Conservation (phyloP, 192 early-diverging fungal genomes). For the Coemansia nantahalensis region DNA sequence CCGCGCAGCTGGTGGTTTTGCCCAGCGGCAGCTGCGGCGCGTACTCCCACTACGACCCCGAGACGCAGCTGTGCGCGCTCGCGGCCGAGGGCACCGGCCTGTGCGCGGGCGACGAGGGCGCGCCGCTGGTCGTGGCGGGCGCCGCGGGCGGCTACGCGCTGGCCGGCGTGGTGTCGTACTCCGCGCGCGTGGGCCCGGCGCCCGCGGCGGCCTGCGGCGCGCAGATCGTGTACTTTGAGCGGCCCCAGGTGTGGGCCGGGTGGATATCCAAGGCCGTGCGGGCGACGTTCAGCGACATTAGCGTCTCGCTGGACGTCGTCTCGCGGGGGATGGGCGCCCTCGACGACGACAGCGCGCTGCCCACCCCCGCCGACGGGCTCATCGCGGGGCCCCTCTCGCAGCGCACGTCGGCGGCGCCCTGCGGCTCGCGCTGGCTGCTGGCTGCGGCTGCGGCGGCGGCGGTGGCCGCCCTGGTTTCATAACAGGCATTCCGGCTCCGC, state of each 20-base stretch:
- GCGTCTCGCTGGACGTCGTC: constrained; percentile 2
- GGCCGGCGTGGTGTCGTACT: constrained; percentile 20
- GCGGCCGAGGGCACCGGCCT: background rate
- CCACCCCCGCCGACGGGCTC: background rate
- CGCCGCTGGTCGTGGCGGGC: constrained; percentile 16
- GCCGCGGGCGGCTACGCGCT: constrained; percentile 3
- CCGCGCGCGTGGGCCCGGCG: background rate
- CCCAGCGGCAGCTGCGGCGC: constrained; percentile 1
- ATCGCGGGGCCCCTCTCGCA: background rate
- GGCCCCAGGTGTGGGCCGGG: constrained; percentile 11
- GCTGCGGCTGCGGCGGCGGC: no score
- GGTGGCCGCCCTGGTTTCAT: no score
- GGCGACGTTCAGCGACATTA: constrained; percentile 10
- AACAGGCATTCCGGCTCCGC: no score
- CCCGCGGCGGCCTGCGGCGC: background rate
- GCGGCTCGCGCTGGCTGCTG: no score
- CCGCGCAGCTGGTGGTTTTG: background rate
- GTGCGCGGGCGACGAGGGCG: constrained; percentile 28
- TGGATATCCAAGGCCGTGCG: constrained; percentile 14
- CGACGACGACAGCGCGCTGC: background rate
- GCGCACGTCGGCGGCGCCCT: no score
- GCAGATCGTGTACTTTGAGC: constrained; percentile 15
- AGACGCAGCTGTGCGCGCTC: constrained; percentile 16
- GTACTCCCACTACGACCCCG: constrained; percentile 10
- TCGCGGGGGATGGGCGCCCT: background rate